Evolutionary conservation across 345 rosid species (phyloP), one percentile per base, ranked within the genome.

Genomic region (Populus pruinosa): DNA sequence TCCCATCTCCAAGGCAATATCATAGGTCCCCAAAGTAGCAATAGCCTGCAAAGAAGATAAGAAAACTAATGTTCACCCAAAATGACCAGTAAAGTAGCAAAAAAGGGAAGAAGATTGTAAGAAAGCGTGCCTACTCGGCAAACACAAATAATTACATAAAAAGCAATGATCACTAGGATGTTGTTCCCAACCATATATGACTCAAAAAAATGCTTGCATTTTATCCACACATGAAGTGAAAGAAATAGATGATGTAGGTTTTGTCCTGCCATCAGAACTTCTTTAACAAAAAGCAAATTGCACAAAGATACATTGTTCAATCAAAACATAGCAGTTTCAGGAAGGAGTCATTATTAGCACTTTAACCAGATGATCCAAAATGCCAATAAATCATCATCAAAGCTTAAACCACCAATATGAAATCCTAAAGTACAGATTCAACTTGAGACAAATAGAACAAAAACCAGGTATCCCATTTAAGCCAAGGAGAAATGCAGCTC

Each of bases 1-100:
- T 73, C 97, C 98, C 83, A 94, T 81, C 82, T 93, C 97, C 77
- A 91, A 75, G 8, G 96, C 94, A 72, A 93, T 89, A 80, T 94
- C 98, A 83, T 91, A 94, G 33, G 97, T 93, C 67, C 97, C 97
- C 69, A 94, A 90, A 38, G 95, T 88, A 64, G 97, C 98, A 73
- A 91, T 83, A 66, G 90, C 95, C 98, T 94, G 84, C 73, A 81
- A 29, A 6, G 47, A 80, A 80, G 36, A 49, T 4, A 33, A 18
- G 8, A 65, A 65, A 56, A 56, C 10, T 56, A 56, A 3, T 56
- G 62, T 56, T 56, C 25, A 2, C 13, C 62, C 5, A 56, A 56
- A 56, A 56, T 56, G 62, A 56, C 62, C 11, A 21, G 5, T 25
- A 56, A 56, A 3, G 27, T n/a, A 56, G 27, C 27, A 56, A n/a